A percentile compares a stretch with the other conserved stretches of the same genome.
Conservation (phyloP, 164 flowering plant genomes). For the Umbilicus rupestris region DNA sequence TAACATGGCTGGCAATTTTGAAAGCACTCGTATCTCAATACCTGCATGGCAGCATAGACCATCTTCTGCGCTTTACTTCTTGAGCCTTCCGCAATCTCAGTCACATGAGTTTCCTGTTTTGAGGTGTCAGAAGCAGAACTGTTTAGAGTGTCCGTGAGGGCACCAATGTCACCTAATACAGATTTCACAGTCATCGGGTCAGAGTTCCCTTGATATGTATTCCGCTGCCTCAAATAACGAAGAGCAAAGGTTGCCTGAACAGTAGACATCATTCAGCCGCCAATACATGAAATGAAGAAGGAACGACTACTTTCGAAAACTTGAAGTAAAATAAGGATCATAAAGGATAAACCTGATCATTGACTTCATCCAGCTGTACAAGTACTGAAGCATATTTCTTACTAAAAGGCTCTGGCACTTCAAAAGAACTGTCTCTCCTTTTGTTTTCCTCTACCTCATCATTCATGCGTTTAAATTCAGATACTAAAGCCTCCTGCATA, state of each 20-base stretch:
- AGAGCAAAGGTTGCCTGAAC: slow-evolving; percentile 52
- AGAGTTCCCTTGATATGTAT: slow-evolving; percentile 40
- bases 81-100: slow-evolving; percentile 27
- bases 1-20: not conserved
- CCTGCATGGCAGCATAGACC: slow-evolving; percentile 40
- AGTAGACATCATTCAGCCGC: slow-evolving; percentile 3
- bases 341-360: slow-evolving; percentile 26
- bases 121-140: slow-evolving; percentile 12
- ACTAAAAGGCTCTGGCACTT: slow-evolving; percentile 30
- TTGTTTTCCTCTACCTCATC: slow-evolving; percentile 27
- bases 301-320: not conserved
- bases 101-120: slow-evolving; percentile 21
- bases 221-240: slow-evolving; percentile 44
- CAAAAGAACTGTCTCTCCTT: slow-evolving; percentile 18
- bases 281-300: slow-evolving; percentile 1
- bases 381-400: slow-evolving; percentile 34
- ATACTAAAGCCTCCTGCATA: slow-evolving; percentile 28
- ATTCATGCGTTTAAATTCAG: slow-evolving; percentile 28
- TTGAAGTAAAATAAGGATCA: not conserved
- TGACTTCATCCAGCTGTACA: slow-evolving; percentile 33
- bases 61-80: slow-evolving; percentile 26
- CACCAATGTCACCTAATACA: slow-evolving; percentile 8
- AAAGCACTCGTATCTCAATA: slow-evolving; percentile 6
- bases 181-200: slow-evolving; percentile 22
- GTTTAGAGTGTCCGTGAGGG: slow-evolving; percentile 13